These are phyloP conservation scores for Fusarium praegraminearum DNA, from an alignment of 2,329 filamentous ascomycete genomes.

Conservation along the genomic window DNA sequence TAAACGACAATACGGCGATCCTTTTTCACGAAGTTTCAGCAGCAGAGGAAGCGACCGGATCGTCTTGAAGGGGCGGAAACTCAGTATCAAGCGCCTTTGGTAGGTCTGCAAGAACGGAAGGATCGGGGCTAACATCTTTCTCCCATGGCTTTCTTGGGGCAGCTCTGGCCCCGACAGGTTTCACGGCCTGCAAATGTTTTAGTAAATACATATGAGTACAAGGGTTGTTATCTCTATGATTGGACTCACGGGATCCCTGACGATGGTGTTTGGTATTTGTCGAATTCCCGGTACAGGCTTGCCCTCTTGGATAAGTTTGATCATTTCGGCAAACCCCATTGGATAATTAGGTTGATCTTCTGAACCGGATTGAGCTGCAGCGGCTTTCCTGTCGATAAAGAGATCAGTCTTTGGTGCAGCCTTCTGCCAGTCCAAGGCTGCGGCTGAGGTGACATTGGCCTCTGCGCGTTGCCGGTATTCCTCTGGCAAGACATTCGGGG, in stretches of 20 bases:
- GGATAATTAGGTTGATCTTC: conserved; percentile 76
- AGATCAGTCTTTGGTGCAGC: conserved; percentile 63
- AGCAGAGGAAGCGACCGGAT: conserved; percentile 9
- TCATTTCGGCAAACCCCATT: conserved; percentile 84
- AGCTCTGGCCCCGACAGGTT: conserved; percentile 60
- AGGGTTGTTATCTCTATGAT: neutral
- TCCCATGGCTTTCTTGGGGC: conserved; percentile 82
- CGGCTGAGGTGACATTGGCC: conserved; percentile 22
- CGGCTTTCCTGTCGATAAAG: conserved; percentile 56
- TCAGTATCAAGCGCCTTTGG: conserved; percentile 51
- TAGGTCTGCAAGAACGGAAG: conserved; percentile 32
- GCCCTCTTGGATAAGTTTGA: conserved; percentile 84
- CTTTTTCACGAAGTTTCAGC: conserved; percentile 4
- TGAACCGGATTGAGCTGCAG: conserved; percentile 35
- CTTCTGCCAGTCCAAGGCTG: conserved; percentile 60
- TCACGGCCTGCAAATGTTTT: conserved; percentile 55
- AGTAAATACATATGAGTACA: conserved; percentile 1
- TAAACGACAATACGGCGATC: conserved; percentile 2
- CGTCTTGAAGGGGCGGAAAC: conserved; percentile 50
- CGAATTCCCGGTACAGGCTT: conserved; percentile 88
- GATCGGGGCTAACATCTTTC: conserved; percentile 57
- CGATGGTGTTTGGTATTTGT: conserved; percentile 84
- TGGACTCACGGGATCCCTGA: conserved; percentile 73
- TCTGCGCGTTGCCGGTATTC: conserved; percentile 45
- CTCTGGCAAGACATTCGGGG: conserved; percentile 54